A percentile compares a stretch with the other conserved stretches of the same genome.
These are phyloP conservation scores for Candida mesenterica DNA, from an alignment of 1,139 yeast species.

Conservation along the genomic window DNA sequence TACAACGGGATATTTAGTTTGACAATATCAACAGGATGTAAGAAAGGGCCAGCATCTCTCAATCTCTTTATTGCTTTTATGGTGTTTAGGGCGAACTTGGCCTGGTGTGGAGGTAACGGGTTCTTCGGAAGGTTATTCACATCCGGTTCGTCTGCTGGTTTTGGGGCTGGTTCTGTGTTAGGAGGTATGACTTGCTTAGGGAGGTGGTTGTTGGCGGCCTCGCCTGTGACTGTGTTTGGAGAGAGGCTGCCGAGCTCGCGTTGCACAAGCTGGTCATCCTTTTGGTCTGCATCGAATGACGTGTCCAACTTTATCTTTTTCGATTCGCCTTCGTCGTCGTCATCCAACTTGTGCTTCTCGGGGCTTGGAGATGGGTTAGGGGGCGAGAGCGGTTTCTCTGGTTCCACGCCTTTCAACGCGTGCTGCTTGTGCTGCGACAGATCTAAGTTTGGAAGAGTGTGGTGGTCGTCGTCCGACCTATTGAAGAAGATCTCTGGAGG, in stretches of 20 bases:
- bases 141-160: constrained; percentile 71
- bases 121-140: constrained; percentile 60
- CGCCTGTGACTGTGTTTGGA: not conserved
- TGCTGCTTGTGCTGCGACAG: constrained; percentile 8
- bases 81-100: constrained; percentile 64
- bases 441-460: constrained; percentile 12
- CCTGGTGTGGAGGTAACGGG: constrained; percentile 88
- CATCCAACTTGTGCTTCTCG: constrained; percentile 34
- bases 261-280: constrained; percentile 1
- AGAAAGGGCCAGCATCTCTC: constrained; percentile 89
- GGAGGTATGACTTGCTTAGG: constrained; percentile 6
- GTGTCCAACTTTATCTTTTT: constrained; percentile 21
- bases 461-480: constrained; percentile 16
- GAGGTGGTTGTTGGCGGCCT: not conserved
- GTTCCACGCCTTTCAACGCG: constrained; percentile 14
- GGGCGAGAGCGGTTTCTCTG: constrained; percentile 44
- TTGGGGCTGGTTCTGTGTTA: constrained; percentile 59
- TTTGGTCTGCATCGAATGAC: constrained; percentile 7
- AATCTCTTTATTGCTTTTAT: constrained; percentile 82
- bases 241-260: not conserved
- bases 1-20: constrained; percentile 90
- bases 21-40: constrained; percentile 85
- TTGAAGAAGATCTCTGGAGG: constrained; percentile 35
- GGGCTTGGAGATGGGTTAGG: constrained; percentile 49
- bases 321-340: constrained; percentile 21